Evolutionary conservation across 129 eudicot species (phyloP).

Genomic region (Logfia minima): DNA sequence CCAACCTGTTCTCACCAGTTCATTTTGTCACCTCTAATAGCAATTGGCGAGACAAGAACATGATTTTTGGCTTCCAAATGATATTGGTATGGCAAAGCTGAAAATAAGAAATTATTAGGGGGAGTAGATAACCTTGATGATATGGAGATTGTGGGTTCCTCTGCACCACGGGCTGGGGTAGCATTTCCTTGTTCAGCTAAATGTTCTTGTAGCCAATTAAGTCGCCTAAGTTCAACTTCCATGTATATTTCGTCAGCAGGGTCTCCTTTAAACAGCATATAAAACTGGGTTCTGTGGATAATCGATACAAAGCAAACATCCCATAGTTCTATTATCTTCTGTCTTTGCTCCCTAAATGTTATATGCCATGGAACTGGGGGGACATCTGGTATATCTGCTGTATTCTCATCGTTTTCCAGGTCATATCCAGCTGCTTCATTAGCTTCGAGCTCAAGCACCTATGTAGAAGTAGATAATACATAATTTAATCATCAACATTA

Average conservation of each 20-base stretch:
- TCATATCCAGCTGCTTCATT: conserved; percentile 92
- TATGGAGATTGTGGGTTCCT: conserved; percentile 72
- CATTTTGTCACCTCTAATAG: no score
- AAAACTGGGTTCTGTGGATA: conserved; percentile 91
- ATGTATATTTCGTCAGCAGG: conserved; percentile 87
- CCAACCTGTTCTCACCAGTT: no score
- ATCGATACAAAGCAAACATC: conserved; percentile 83
- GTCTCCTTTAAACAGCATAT: conserved; percentile 89
- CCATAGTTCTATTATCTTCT: conserved; percentile 88
- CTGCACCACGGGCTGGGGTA: conserved; percentile 78
- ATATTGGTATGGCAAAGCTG: background rate
- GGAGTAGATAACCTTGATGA: conserved; percentile 68
- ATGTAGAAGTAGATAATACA: conserved; percentile 5
- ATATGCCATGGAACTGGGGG: conserved; percentile 68
- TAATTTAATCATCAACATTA: background rate
- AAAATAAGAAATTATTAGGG: conserved; percentile 3
- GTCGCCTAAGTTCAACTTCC: conserved; percentile 94
- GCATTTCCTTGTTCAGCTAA: conserved; percentile 78
- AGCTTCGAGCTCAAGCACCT: conserved; percentile 97
- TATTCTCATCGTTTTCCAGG: conserved; percentile 56
- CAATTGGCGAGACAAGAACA: background rate
- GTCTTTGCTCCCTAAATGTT: conserved; percentile 78
- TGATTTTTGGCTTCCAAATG: background rate
- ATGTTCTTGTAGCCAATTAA: conserved; percentile 85
- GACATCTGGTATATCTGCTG: conserved; percentile 41